Evolutionary conservation across 345 rosid species (phyloP).

Genomic region (Sisymbrium altissimum): DNA sequence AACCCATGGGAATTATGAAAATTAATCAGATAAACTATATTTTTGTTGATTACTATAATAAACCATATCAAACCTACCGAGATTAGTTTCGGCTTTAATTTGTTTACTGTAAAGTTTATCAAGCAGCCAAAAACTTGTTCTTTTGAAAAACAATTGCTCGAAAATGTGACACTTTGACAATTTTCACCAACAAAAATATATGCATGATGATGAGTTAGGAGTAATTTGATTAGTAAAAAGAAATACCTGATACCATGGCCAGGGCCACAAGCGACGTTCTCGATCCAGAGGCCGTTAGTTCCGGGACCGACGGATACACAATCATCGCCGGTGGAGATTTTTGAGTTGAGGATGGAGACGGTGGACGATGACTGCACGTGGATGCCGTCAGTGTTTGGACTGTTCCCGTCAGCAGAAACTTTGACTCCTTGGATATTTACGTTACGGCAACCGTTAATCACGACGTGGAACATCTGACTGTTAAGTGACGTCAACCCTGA

Average conservation of each 20-base stretch:
- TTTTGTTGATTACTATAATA: no score
- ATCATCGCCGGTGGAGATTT: constrained; percentile 59
- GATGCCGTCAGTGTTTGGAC: constrained; percentile 84
- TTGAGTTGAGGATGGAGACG: constrained; percentile 44
- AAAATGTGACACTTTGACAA: not conserved
- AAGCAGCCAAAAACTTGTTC: no score
- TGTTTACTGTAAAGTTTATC: no score
- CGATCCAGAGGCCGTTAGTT: constrained; percentile 48
- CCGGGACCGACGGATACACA: constrained; percentile 73
- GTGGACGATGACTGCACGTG: constrained; percentile 50
- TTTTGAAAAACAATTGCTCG: no score
- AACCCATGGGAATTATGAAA: no score
- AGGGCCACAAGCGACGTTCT: constrained; percentile 59
- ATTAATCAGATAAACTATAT: no score
- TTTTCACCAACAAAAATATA: not conserved
- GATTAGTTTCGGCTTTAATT: no score
- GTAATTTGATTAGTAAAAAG: not conserved
- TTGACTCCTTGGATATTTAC: constrained; percentile 46
- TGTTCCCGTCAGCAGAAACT: constrained; percentile 47
- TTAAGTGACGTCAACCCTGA: constrained; percentile 50
- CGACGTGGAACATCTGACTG: constrained; percentile 65
- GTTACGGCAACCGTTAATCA: constrained; percentile 51
- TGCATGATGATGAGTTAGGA: not conserved
- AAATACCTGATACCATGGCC: constrained; percentile 71
- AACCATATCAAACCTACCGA: no score